Conservation (phyloP, 2,329 filamentous ascomycete genomes). For the Diaporthe sp. region DNA sequence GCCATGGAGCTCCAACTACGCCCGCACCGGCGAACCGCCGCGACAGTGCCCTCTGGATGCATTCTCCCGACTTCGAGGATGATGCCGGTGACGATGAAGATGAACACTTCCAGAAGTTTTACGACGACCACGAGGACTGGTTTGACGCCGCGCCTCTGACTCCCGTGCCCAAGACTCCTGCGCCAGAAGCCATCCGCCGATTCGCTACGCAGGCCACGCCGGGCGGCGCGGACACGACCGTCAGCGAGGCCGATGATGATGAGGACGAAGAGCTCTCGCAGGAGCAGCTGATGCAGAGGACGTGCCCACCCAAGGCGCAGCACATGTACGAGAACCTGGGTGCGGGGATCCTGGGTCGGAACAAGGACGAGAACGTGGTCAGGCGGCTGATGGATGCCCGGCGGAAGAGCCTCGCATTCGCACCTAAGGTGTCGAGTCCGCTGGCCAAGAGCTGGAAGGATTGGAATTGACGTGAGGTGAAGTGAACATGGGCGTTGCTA, state of each 20-base stretch:
- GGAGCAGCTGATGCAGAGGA: slow-evolving; percentile 58
- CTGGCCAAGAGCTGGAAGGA: slow-evolving; percentile 60
- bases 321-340: slow-evolving; percentile 51
- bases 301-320: slow-evolving; percentile 64
- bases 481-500: not conserved
- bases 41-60: slow-evolving; percentile 66
- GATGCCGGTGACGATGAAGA: slow-evolving; percentile 43
- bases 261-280: slow-evolving; percentile 46
- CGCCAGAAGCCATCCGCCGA: slow-evolving; percentile 63
- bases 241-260: slow-evolving; percentile 45
- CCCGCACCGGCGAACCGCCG: slow-evolving; percentile 58
- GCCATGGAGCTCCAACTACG: slow-evolving; percentile 56
- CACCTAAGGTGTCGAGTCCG: slow-evolving; percentile 79
- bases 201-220: slow-evolving; percentile 62
- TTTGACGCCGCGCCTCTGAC: slow-evolving; percentile 54
- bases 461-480: slow-evolving; percentile 52
- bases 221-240: slow-evolving; percentile 50
- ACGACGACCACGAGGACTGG: slow-evolving; percentile 52
- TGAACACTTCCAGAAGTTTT: slow-evolving; percentile 49
- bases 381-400: slow-evolving; percentile 76
- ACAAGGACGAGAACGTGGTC: slow-evolving; percentile 67
- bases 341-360: slow-evolving; percentile 55
- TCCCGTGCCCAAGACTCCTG: slow-evolving; percentile 68
- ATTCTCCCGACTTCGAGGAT: slow-evolving; percentile 59
- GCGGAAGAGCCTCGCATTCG: slow-evolving; percentile 82